These are phyloP conservation scores for Ilex paraguariensis DNA, from an alignment of 305 asterid genomes.

Conservation along the genomic window DNA sequence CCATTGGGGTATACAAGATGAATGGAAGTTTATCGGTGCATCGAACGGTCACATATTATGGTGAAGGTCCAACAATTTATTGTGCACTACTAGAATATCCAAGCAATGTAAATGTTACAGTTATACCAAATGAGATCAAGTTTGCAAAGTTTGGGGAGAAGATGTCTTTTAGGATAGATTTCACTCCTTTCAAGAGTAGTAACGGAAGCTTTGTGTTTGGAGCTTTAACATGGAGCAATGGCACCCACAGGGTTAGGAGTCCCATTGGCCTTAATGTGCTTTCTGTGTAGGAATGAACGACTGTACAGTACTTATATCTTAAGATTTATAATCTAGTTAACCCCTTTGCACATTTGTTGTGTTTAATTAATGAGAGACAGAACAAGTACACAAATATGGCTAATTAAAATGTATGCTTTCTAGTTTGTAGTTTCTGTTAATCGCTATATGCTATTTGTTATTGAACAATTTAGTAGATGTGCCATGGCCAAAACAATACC, in stretches of 20 bases:
- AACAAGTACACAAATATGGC: too few relatives aligned
- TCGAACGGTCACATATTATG: constrained; percentile 48
- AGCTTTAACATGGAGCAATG: constrained; percentile 51
- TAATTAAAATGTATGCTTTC: too few relatives aligned
- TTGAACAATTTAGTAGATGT: too few relatives aligned
- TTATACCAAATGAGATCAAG: constrained; percentile 33
- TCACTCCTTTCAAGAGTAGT: constrained; percentile 32
- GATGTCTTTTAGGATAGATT: constrained; percentile 30
- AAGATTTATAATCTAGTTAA: too few relatives aligned
- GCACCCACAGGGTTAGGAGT: constrained; percentile 45
- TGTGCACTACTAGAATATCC: constrained; percentile 35
- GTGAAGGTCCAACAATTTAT: constrained; percentile 42
- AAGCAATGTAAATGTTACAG: constrained; percentile 36
- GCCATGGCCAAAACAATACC: too few relatives aligned
- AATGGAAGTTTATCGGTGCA: constrained; percentile 38
- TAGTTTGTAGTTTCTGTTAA: too few relatives aligned
- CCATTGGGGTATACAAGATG: constrained; percentile 51
- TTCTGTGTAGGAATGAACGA: constrained; percentile 22
- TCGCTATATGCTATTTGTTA: too few relatives aligned
- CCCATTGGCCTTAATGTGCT: constrained; percentile 37
- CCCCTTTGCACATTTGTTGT: too few relatives aligned
- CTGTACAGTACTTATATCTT: too few relatives aligned
- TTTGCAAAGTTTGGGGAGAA: constrained; percentile 34
- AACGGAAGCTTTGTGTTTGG: constrained; percentile 47
- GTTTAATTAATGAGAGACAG: too few relatives aligned